Conservation (phyloP, 1,284 basidiomycete genomes). For the Ceraceosorus bombacis region DNA sequence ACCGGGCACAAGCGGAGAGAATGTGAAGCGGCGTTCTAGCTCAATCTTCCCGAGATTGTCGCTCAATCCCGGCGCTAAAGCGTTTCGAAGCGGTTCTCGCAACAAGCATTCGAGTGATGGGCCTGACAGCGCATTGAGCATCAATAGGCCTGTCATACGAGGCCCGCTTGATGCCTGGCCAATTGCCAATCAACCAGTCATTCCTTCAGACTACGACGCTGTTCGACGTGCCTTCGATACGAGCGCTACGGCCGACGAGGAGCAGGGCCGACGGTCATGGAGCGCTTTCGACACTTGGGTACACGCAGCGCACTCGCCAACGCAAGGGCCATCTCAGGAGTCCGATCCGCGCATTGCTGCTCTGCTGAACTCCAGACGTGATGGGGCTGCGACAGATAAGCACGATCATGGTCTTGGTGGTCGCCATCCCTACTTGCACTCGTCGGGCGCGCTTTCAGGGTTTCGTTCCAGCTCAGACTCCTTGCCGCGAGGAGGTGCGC, state of each 20-base stretch:
- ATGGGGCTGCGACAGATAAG: background rate
- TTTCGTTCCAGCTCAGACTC: constrained; percentile 6
- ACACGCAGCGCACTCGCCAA: background rate
- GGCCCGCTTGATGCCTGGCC: background rate
- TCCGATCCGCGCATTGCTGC: background rate
- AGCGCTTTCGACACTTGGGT: constrained; percentile 34
- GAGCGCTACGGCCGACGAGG: constrained; percentile 25
- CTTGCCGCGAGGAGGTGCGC: background rate
- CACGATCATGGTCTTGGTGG: background rate
- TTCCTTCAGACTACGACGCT: constrained; percentile 26
- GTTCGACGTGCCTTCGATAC: constrained; percentile 36
- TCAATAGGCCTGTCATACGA: constrained; percentile 7
- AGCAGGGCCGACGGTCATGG: constrained; percentile 32
- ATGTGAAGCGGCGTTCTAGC: constrained; percentile 6
- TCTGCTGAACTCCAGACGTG: background rate
- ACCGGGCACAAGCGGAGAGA: background rate
- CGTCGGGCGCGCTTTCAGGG: background rate
- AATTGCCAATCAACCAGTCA: background rate
- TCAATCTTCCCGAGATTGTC: constrained; percentile 16
- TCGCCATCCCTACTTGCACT: background rate
- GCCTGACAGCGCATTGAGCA: constrained; percentile 12
- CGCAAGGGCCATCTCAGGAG: background rate
- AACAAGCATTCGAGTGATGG: background rate
- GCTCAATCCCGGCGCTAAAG: constrained; percentile 14
- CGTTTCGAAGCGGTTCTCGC: constrained; percentile 5